Conservation (phyloP, 768 basidiomycete genomes). For the Gymnopilus junonius region DNA sequence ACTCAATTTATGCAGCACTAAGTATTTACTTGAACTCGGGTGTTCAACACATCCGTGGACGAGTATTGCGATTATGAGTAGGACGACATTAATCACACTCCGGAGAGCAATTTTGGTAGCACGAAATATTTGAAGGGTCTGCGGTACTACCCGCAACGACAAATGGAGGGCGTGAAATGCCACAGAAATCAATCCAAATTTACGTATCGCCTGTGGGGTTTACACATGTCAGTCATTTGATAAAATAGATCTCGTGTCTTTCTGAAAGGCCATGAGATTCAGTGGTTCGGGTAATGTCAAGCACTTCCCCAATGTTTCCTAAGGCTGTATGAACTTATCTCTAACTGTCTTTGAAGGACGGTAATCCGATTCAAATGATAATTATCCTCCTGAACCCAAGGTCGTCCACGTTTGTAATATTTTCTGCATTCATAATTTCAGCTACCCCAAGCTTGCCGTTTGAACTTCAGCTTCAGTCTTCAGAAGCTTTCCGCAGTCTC, state of each 20-base stretch:
- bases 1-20: too few relatives aligned
- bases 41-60: neutral
- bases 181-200: conserved; percentile 3
- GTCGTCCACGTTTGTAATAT: too few relatives aligned
- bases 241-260: neutral
- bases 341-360: neutral
- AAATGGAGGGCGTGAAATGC: neutral
- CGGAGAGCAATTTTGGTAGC: neutral
- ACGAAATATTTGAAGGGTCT: neutral
- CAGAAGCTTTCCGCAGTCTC: neutral
- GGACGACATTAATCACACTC: neutral
- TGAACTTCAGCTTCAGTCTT: neutral
- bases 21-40: neutral
- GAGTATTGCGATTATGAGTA: neutral
- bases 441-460: too few relatives aligned
- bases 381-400: too few relatives aligned
- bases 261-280: neutral
- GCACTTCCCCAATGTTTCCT: neutral
- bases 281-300: neutral
- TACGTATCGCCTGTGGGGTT: conserved; percentile 3
- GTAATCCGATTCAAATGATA: neutral
- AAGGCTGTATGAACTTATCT: neutral
- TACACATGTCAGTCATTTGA: conserved; percentile 1
- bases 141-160: neutral
- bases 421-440: too few relatives aligned